Base-by-base conservation (phyloP, 164 flowering plant species). In the Nelumbo lutea region DNA sequence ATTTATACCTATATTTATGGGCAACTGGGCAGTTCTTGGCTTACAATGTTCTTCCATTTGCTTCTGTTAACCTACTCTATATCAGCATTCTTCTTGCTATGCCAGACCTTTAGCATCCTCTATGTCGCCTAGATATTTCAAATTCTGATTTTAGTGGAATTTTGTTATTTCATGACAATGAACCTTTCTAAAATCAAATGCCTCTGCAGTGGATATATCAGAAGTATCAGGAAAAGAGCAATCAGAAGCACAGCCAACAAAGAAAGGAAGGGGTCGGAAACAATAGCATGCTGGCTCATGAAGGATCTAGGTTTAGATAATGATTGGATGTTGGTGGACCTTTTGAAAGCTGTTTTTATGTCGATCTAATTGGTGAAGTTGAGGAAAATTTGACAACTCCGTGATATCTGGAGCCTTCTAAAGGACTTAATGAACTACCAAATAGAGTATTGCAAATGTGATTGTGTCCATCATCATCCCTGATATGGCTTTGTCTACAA, bases 211-310 rank as follows among this genome's bases (percentile, higher is more conserved):
- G 64, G 98, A 91, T 70, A 59, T 84, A 59, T 66, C 96, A 13
- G 98, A 91, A 80, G 88, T 81, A 53, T 75, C 90, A 0, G 97
- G 85, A 64, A 91, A 90, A 73, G 97, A 94, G 67, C 96, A 84
- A 74, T 70, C 64, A 10, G 97, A 91, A 48, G 79, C 86, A 48
- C 96, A 86, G 72, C 84, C 88, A 42, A 63, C 87, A 41, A 95
- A 87, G 84, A 95, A 85, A 75, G 97, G 97, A 74, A 85, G 97
- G 75, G 97, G 97, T 69, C 85, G 98, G 79, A 95, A 93, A 71
- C 98, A 91, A 75, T 91, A 70, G 77, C n/a, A 71, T 66, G 48
- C 57, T 53, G 57, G 57, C 4, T 53, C 11, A 1, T 9, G 57
- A 53, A 10, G 57, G 4, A 11, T 53, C 15, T 53, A 53, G 57